A percentile compares a stretch with the other conserved stretches of the same genome.
phyloP scores from a whole-genome alignment of 352 stramenopile species.

The Nothophytophthora sp. region DNA sequence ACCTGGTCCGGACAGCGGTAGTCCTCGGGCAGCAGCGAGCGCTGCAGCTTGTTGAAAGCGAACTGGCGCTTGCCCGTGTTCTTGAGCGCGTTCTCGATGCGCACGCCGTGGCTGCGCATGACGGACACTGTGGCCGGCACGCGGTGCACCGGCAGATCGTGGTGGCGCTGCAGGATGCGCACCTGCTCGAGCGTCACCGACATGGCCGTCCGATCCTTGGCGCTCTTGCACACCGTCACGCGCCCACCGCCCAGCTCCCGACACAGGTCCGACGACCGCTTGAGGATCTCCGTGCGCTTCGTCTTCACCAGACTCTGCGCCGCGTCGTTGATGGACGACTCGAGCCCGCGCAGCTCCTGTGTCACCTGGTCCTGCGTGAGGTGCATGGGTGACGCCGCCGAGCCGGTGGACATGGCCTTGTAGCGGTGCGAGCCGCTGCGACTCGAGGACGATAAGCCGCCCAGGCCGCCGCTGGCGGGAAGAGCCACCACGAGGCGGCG shows the following conservation, averaged over 20 bases:
- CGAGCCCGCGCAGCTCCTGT: conserved; percentile 64
- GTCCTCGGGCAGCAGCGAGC: conserved; percentile 83
- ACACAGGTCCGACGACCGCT: conserved; percentile 82
- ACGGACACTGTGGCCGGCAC: conserved; percentile 82
- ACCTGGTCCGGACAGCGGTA: conserved; percentile 87
- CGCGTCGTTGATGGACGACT: conserved; percentile 70
- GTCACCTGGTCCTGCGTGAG: conserved; percentile 77
- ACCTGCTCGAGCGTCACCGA: conserved; percentile 95
- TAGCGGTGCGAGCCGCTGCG: conserved; percentile 46
- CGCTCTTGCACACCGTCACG: conserved; percentile 97
- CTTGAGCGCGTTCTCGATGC: conserved; percentile 90
- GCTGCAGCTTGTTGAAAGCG: conserved; percentile 90
- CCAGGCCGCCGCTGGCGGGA: conserved; percentile 37
- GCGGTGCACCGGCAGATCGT: conserved; percentile 73
- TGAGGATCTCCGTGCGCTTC: conserved; percentile 85
- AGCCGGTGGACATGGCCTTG: conserved; percentile 53
- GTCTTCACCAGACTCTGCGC: conserved; percentile 86
- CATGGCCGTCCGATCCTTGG: conserved; percentile 98
- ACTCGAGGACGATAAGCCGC: conserved; percentile 28
- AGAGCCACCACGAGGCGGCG: conserved; percentile 59
- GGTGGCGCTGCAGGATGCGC: conserved; percentile 71
- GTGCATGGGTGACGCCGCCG: conserved; percentile 43
- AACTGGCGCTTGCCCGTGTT: conserved; percentile 90
- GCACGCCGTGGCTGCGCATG: conserved; percentile 87
- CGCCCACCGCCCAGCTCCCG: conserved; percentile 88